phyloP scores from a whole-genome alignment of 371 early-diverging fungal genomes.

The Actinomortierella ambigua region DNA sequence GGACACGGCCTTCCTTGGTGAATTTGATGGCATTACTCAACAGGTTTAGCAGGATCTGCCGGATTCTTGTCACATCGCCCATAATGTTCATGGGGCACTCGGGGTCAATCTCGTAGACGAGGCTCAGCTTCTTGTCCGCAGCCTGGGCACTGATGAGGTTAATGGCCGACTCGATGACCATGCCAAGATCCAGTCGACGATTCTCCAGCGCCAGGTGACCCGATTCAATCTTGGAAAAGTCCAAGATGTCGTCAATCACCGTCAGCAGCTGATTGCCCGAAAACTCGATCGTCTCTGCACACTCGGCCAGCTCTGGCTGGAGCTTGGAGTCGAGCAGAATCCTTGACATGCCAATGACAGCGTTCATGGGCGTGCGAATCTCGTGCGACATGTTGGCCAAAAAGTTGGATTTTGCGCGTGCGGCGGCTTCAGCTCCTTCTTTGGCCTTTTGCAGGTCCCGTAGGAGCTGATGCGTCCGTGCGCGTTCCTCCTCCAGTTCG shows the following conservation, averaged over 20 bases:
- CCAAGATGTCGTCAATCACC: conserved; percentile 62
- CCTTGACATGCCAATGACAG: conserved; percentile 53
- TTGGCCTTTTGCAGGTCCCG: conserved; percentile 55
- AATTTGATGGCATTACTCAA: conserved; percentile 74
- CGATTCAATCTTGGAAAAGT: conserved; percentile 62
- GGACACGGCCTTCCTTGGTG: conserved; percentile 62
- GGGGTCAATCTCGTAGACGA: conserved; percentile 38
- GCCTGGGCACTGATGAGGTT: conserved; percentile 47
- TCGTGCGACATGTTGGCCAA: conserved; percentile 58
- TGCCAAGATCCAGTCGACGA: conserved; percentile 51
- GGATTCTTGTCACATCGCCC: conserved; percentile 56
- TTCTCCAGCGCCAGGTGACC: conserved; percentile 53
- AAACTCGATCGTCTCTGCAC: conserved; percentile 52
- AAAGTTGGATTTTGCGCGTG: conserved; percentile 56
- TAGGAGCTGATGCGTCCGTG: conserved; percentile 41
- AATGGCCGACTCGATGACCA: conserved; percentile 52
- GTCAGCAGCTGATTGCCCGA: conserved; percentile 54
- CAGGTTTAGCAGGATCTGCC: conserved; percentile 57
- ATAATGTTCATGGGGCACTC: conserved; percentile 46
- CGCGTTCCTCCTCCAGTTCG: conserved; percentile 56
- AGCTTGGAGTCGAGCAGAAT: conserved; percentile 52
- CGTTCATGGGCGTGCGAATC: conserved; percentile 52
- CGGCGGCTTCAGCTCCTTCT: conserved; percentile 59
- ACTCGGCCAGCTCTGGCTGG: conserved; percentile 49
- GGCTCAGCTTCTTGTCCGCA: conserved; percentile 31